Base-by-base conservation (phyloP, 2,329 filamentous ascomycete species). In the Metarhizium album region DNA sequence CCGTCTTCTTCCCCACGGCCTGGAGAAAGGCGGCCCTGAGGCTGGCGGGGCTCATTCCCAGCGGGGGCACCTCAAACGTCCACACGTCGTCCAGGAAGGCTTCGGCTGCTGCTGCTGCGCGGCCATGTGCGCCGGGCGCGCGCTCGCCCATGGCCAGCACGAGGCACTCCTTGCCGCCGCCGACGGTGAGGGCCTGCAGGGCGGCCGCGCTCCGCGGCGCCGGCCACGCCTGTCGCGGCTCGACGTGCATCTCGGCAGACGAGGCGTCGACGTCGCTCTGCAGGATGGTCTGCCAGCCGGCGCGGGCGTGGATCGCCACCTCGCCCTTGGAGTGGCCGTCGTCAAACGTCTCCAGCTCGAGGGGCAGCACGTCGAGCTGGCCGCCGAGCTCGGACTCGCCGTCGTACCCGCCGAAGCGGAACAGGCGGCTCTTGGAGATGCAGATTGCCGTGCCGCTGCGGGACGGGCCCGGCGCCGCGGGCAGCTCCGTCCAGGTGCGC, bases 381-480 rank as follows among this genome's bases (percentile, higher is more conserved):
- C 86, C 87, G 16, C 87, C 87, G 46, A 87, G 72, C 60, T 90
- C 85, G 0, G 62, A 70, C 43, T 74, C 70, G 0, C 86, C 87
- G 63, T 91, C 86, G 58, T 84, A 91, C 0, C 89, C 89, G 54
- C 88, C 87, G 70, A 89, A 90, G 27, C 88, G 78, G 67, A 84
- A 94, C 6, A 95, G 65, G 23, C 80, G 77, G 23, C 79, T 79
- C 49, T 77, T 74, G 43, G 74, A 75, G 48, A 83, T 75, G 1
- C 83, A 79, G 24, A 94, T 80, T 3, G 80, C 79, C 0, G 85
- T 71, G 1, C 86, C 87, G 22, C 82, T 82, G 46, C 87, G 75
- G 0, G 78, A 70, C 7, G 83, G 78, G 1, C 76, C 83, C 0
- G 86, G 86, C 0, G 86, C 87, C 7, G 78, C 65, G 0, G 83